These are phyloP conservation scores for Pleurotus eryngii DNA, from an alignment of 768 basidiomycete species.

Conservation along the genomic window DNA sequence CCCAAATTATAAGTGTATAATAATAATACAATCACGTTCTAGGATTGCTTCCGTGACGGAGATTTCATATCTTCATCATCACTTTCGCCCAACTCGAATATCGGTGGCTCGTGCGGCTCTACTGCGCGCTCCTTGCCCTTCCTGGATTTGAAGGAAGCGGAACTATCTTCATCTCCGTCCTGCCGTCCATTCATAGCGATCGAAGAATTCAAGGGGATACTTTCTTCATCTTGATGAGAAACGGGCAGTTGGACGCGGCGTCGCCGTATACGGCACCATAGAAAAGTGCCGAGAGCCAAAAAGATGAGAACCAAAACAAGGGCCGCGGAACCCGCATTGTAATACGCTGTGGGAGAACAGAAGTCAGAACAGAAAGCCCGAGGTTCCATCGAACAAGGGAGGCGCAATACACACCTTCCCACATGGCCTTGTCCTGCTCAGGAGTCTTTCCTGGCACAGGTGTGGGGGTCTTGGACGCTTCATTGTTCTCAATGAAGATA, in stretches of 20 bases:
- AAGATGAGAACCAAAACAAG: constrained; percentile 78
- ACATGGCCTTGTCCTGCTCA: constrained; percentile 80
- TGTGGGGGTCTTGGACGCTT: constrained; percentile 29
- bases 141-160: constrained; percentile 22
- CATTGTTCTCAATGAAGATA: constrained; percentile 45
- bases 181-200: constrained; percentile 35
- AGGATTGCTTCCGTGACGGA: constrained; percentile 2
- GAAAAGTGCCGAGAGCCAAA: constrained; percentile 62
- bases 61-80: constrained; percentile 39
- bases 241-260: constrained; percentile 39
- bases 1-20: neutral
- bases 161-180: constrained; percentile 41
- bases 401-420: constrained; percentile 65
- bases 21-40: constrained; percentile 2
- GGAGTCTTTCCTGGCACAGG: constrained; percentile 56
- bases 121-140: constrained; percentile 50
- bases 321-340: constrained; percentile 87
- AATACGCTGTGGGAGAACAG: constrained; percentile 64
- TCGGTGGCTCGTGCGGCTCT: constrained; percentile 32
- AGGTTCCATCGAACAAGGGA: neutral
- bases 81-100: constrained; percentile 59
- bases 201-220: constrained; percentile 57
- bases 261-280: constrained; percentile 73
- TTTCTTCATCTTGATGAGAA: constrained; percentile 42
- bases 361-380: constrained; percentile 5